Evolutionary conservation across 441 rosid species (phyloP).

Genomic region (Capsella rubella): DNA sequence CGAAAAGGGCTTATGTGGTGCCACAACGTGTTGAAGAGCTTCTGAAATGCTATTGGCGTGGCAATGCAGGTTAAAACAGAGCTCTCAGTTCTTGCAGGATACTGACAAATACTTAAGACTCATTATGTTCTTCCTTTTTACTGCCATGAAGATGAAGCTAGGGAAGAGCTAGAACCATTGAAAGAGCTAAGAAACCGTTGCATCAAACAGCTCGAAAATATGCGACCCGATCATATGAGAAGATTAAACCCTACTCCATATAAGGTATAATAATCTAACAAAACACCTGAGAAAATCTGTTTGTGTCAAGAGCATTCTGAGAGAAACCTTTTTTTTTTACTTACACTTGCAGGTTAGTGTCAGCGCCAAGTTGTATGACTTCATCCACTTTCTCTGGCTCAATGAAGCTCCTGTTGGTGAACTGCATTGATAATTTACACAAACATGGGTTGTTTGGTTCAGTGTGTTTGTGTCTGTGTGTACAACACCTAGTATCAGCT

Average conservation of each 20-base stretch:
- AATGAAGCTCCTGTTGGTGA: constrained; percentile 99
- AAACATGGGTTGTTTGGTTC: neutral
- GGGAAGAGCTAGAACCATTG: constrained; percentile 77
- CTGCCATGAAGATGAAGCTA: constrained; percentile 51
- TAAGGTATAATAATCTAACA: constrained; percentile 57
- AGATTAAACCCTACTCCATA: constrained; percentile 97
- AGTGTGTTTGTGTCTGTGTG: neutral
- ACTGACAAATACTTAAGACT: neutral
- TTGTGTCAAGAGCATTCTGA: constrained; percentile 6
- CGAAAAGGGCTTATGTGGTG: constrained; percentile 95
- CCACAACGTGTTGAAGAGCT: constrained; percentile 90
- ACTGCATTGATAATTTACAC: constrained; percentile 56
- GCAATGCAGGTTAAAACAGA: constrained; percentile 65
- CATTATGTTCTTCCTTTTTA: neutral
- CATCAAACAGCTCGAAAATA: constrained; percentile 81
- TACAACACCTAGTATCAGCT: neutral
- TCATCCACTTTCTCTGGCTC: constrained; percentile 98
- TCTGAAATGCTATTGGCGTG: constrained; percentile 93
- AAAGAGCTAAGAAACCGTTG: constrained; percentile 76
- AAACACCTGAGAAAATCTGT: neutral
- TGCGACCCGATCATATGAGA: constrained; percentile 98
- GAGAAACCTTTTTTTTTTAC: neutral
- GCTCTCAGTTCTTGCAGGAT: neutral
- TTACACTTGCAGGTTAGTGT: constrained; percentile 80
- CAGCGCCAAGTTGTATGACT: constrained; percentile 85